Percentiles rank a stretch among this genome's conserved stretches.
phyloP scores from a whole-genome alignment of 257 asterid species.

The Vinca minor region DNA sequence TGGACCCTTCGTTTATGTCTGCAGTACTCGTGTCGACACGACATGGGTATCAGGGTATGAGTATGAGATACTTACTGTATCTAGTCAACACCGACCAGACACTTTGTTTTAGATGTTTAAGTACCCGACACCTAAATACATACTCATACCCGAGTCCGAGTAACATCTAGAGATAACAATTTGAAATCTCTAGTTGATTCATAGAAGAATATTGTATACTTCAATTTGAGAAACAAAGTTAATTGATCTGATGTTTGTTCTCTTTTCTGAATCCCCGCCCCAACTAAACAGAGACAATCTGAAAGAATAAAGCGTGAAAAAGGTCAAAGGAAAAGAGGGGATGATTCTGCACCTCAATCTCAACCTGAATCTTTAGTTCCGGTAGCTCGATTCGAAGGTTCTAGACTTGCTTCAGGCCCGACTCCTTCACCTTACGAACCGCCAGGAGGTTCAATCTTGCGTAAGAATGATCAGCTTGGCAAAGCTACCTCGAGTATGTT shows the following conservation, averaged over 20 bases:
- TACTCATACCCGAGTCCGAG: no score
- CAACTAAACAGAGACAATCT: slow-evolving; percentile 62
- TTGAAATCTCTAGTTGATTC: neutral
- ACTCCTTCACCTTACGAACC: slow-evolving; percentile 68
- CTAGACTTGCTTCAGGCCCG: slow-evolving; percentile 96
- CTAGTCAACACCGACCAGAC: no score
- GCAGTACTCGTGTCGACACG: no score
- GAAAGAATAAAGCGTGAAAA: slow-evolving; percentile 82
- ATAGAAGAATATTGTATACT: neutral
- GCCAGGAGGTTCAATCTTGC: slow-evolving; percentile 27
- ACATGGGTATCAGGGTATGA: no score
- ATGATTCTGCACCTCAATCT: slow-evolving; percentile 65
- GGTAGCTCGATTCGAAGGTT: slow-evolving; percentile 71
- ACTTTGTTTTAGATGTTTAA: no score
- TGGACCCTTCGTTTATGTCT: no score
- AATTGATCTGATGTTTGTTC: slow-evolving; percentile 3
- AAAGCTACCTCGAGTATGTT: slow-evolving; percentile 47
- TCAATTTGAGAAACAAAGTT: neutral
- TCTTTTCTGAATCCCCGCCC: neutral
- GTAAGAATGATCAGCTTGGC: slow-evolving; percentile 35
- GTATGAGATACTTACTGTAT: no score
- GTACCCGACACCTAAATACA: no score
- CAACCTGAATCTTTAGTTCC: slow-evolving; percentile 80
- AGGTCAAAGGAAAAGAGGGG: slow-evolving; percentile 69
- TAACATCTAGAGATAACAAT: no score